phyloP scores from a whole-genome alignment of 2,329 filamentous ascomycete genomes.

The Alternaria triticina region DNA sequence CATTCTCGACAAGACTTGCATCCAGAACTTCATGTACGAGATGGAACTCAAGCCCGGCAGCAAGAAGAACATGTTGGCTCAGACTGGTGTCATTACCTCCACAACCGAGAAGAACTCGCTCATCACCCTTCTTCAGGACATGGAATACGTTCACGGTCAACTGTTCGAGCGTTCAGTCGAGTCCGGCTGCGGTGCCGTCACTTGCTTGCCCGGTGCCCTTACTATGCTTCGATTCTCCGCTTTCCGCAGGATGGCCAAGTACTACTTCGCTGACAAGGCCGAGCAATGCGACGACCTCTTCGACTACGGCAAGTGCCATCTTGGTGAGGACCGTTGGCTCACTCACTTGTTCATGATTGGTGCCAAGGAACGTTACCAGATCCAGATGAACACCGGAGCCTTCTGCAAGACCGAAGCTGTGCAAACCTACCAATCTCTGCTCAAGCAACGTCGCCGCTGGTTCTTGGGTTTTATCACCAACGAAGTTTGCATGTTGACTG shows the following conservation, averaged over 20 bases:
- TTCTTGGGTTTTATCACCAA: constrained; percentile 98
- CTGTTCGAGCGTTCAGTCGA: constrained; percentile 95
- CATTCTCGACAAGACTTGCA: constrained; percentile 86
- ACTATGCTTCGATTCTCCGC: constrained; percentile 96
- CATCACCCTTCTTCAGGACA: constrained; percentile 92
- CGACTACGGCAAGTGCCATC: constrained; percentile 92
- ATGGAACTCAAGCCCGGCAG: constrained; percentile 97
- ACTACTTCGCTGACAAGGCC: constrained; percentile 97
- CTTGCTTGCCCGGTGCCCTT: constrained; percentile 91
- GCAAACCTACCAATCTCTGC: constrained; percentile 80
- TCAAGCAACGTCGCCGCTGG: constrained; percentile 96
- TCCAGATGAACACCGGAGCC: constrained; percentile 95
- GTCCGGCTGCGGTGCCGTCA: constrained; percentile 91
- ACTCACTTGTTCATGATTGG: constrained; percentile 99
- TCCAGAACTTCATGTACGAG: constrained; percentile 98
- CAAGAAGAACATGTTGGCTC: constrained; percentile 90
- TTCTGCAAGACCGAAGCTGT: constrained; percentile 99
- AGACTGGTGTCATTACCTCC: constrained; percentile 96
- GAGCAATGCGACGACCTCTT: constrained; percentile 96
- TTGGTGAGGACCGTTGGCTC: constrained; percentile 95
- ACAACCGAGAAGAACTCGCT: constrained; percentile 88
- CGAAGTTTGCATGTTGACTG: constrained; percentile 97
- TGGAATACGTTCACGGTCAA: constrained; percentile 98
- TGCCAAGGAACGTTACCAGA: constrained; percentile 89
- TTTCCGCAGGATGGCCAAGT: constrained; percentile 95